Conservation (phyloP, 768 basidiomycete genomes). For the Serendipita sp. region DNA sequence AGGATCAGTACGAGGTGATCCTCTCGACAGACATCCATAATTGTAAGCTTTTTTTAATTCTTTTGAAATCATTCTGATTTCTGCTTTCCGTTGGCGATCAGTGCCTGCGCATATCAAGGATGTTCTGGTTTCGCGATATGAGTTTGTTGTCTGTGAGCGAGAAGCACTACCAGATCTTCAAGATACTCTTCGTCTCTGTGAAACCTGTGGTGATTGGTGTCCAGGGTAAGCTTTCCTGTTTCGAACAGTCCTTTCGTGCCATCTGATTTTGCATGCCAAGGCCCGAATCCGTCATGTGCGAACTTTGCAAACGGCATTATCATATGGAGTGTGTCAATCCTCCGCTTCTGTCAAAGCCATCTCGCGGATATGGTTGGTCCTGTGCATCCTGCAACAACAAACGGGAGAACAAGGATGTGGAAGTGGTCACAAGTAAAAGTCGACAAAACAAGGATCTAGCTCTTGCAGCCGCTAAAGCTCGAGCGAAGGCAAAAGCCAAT, state of each 20-base stretch:
- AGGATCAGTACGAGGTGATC: conserved; percentile 94
- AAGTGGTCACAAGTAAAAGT: conserved; percentile 38
- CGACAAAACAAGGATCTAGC: conserved; percentile 36
- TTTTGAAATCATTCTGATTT: conserved; percentile 8
- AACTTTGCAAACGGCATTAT: conserved; percentile 83
- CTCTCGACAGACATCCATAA: conserved; percentile 76
- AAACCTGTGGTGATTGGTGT: conserved; percentile 78
- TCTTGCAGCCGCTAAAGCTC: conserved; percentile 31
- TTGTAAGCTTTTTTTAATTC: conserved; percentile 37
- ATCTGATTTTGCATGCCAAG: conserved; percentile 24
- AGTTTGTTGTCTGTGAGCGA: conserved; percentile 90
- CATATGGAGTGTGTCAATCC: conserved; percentile 93
- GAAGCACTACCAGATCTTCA: conserved; percentile 84
- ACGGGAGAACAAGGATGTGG: conserved; percentile 73
- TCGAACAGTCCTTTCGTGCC: not conserved
- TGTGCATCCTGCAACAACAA: conserved; percentile 77
- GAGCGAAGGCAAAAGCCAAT: conserved; percentile 54
- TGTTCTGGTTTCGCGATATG: conserved; percentile 65
- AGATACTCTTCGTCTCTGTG: conserved; percentile 71
- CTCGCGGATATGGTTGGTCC: conserved; percentile 94
- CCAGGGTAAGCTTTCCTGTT: conserved; percentile 38
- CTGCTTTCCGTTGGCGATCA: conserved; percentile 18
- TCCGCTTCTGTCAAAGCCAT: conserved; percentile 78
- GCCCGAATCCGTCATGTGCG: conserved; percentile 75
- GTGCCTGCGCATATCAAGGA: conserved; percentile 73